Evolutionary conservation across 129 eudicot genomes (phyloP).

Genomic region (Ambrosia trifida): DNA sequence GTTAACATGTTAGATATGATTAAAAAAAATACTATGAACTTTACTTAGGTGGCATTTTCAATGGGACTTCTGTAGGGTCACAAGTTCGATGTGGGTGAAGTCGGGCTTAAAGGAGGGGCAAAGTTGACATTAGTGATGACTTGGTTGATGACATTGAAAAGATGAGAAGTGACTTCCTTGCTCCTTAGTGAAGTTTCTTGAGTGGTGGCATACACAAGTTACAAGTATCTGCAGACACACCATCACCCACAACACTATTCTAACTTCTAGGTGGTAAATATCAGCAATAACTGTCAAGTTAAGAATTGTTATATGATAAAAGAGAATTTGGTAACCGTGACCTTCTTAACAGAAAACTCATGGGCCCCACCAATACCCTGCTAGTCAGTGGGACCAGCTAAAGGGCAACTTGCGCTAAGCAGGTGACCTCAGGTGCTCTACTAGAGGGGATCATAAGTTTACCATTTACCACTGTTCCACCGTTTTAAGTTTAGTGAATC

Average conservation of each 20-base stretch:
- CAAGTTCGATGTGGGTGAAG: slow-evolving; percentile 61
- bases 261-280: slow-evolving; percentile 3
- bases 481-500: no score
- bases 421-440: no score
- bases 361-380: no score
- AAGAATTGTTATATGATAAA: no score
- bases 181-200: slow-evolving; percentile 66
- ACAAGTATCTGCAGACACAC: slow-evolving; percentile 91
- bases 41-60: slow-evolving; percentile 89
- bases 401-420: no score
- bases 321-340: no score
- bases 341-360: no score
- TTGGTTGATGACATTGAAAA: slow-evolving; percentile 62
- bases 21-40: neutral
- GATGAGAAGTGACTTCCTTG: slow-evolving; percentile 89
- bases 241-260: slow-evolving; percentile 17
- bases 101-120: slow-evolving; percentile 74
- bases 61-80: slow-evolving; percentile 60
- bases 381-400: no score
- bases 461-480: no score
- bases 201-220: slow-evolving; percentile 76
- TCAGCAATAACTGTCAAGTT: no score
- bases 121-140: slow-evolving; percentile 79
- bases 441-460: no score
- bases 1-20: no score